Percentiles rank a stretch among this genome's conserved stretches.
Evolutionary conservation across 164 flowering plant species (phyloP).

Genomic region (Kingdonia uniflora): DNA sequence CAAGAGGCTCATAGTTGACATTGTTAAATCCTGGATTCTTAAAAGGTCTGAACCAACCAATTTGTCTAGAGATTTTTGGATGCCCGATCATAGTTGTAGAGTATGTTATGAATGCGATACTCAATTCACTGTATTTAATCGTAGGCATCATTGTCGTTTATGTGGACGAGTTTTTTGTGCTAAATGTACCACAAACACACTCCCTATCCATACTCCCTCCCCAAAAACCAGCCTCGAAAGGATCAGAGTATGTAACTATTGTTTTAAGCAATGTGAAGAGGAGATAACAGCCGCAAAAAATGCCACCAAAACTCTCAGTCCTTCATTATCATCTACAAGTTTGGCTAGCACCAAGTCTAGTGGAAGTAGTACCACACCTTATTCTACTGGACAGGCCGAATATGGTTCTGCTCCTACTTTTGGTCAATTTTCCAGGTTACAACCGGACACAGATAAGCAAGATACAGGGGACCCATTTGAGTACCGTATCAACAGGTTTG

Average conservation of each 20-base stretch:
- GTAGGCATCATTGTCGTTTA: conserved; percentile 87
- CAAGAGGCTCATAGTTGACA: conserved; percentile 35
- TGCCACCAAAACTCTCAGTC: conserved; percentile 39
- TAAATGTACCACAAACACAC: conserved; percentile 73
- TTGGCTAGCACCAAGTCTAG: conserved; percentile 58
- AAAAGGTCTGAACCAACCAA: conserved; percentile 59
- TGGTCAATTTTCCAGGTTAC: conserved; percentile 31
- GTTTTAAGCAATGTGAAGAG: conserved; percentile 72
- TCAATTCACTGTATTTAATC: conserved; percentile 71
- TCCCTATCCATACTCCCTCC: conserved; percentile 47
- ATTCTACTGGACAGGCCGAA: conserved; percentile 29
- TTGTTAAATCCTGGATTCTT: conserved; percentile 69
- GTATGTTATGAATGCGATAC: conserved; percentile 95
- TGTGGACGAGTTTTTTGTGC: conserved; percentile 92
- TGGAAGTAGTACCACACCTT: conserved; percentile 40
- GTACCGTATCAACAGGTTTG: conserved; percentile 52
- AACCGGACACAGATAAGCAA: conserved; percentile 26
- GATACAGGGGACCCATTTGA: conserved; percentile 28
- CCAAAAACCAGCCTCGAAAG: conserved; percentile 29
- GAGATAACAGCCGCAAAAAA: conserved; percentile 29
- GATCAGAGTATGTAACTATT: conserved; percentile 77
- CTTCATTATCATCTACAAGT: conserved; percentile 67
- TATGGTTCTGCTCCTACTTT: conserved; percentile 32
- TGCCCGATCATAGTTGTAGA: conserved; percentile 93
- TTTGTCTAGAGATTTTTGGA: conserved; percentile 94